Evolutionary conservation across 345 rosid species (phyloP).

Genomic region (Euphorbia tirucalli): DNA sequence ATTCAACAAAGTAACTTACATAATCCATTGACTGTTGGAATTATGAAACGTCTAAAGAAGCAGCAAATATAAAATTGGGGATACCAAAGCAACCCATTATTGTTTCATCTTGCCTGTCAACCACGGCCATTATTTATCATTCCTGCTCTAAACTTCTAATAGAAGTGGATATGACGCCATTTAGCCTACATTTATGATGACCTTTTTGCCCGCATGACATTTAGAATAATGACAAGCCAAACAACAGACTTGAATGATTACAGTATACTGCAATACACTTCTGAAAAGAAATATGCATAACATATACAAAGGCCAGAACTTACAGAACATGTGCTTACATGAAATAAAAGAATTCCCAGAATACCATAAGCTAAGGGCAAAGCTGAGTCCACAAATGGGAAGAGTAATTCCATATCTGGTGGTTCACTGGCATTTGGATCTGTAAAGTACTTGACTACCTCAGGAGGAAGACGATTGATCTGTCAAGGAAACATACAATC

Average conservation of each 20-base stretch:
- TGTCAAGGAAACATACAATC: slow-evolving; percentile 32
- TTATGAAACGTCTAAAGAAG: not conserved
- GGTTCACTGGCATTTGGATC: slow-evolving; percentile 87
- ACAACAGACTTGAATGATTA: not conserved
- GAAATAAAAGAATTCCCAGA: slow-evolving; percentile 81
- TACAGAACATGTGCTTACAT: slow-evolving; percentile 47
- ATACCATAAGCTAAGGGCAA: slow-evolving; percentile 94
- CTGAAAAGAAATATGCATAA: not conserved
- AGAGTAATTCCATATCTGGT: slow-evolving; percentile 80
- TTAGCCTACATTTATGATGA: not conserved
- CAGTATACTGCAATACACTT: not conserved
- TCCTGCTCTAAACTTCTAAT: not conserved
- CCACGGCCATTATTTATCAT: not conserved
- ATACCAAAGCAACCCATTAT: not conserved
- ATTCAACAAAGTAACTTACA: not conserved
- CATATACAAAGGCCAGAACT: not conserved
- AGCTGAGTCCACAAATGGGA: slow-evolving; percentile 90
- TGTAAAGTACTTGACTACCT: slow-evolving; percentile 85
- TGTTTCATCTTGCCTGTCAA: not conserved
- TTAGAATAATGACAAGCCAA: not conserved
- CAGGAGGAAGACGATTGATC: slow-evolving; percentile 94
- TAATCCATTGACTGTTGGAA: not conserved
- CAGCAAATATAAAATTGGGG: not conserved
- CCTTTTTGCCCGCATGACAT: not conserved
- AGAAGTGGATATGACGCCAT: not conserved